Percentiles rank a stretch among this genome's conserved stretches.
Conservation (phyloP, 306 rosid species). For the Benincasa hispida region DNA sequence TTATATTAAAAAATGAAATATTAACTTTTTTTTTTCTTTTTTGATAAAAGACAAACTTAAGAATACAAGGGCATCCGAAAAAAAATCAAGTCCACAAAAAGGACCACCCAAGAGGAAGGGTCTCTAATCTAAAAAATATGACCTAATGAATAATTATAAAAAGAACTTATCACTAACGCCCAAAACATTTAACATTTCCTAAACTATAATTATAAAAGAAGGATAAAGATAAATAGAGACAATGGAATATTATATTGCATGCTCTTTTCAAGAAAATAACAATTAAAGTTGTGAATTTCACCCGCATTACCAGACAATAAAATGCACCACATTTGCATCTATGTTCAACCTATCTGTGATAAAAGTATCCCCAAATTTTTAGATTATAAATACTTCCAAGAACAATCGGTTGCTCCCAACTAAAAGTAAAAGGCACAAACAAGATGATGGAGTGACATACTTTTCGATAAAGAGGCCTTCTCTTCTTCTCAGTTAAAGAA, state of each 20-base stretch:
- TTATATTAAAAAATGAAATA: neutral
- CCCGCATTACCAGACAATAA: neutral
- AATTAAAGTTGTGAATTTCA: neutral
- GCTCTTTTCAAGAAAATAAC: neutral
- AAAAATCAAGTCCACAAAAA: too few relatives aligned
- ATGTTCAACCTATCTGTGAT: neutral
- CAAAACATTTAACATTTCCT: neutral
- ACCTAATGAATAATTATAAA: too few relatives aligned
- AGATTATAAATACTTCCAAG: neutral
- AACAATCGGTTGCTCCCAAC: neutral
- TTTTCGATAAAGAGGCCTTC: slow-evolving; percentile 72
- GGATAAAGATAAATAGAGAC: neutral
- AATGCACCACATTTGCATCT: neutral
- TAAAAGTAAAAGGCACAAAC: neutral
- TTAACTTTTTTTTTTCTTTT: too few relatives aligned
- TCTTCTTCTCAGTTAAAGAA: slow-evolving; percentile 71
- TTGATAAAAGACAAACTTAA: too few relatives aligned
- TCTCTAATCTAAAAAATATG: too few relatives aligned
- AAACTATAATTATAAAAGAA: neutral
- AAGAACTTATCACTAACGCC: too few relatives aligned
- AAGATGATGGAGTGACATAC: slow-evolving; percentile 22
- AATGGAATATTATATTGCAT: neutral
- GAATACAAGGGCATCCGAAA: neutral
- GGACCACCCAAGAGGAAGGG: too few relatives aligned
- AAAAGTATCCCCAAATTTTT: neutral